Percentiles rank a stretch among this genome's conserved stretches.
phyloP scores from a whole-genome alignment of 768 basidiomycete genomes.

The Kondoa malvinella region DNA sequence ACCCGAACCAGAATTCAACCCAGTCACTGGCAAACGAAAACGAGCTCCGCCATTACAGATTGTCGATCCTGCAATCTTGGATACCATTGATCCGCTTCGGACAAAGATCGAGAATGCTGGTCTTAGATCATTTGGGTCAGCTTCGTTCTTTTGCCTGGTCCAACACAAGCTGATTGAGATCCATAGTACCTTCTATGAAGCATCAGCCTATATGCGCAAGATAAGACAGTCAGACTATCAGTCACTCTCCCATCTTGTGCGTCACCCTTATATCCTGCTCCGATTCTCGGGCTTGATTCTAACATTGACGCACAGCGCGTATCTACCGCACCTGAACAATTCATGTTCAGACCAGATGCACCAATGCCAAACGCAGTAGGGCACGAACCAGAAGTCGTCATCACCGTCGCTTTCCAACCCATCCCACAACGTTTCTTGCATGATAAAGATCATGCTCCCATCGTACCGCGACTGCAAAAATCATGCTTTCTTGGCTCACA shows the following conservation, averaged over 20 bases:
- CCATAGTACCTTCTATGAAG: neutral
- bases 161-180: no score
- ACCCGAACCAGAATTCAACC: no score
- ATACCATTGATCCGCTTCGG: neutral
- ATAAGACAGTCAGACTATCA: conserved; percentile 1
- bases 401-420: neutral
- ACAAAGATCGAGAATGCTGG: neutral
- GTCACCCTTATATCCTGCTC: neutral
- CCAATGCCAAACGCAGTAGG: no score
- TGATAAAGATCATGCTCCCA: neutral
- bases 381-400: neutral
- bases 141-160: neutral
- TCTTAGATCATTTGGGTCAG: neutral
- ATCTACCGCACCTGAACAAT: no score
- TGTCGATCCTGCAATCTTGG: neutral
- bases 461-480: neutral
- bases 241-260: neutral
- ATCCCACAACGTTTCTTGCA: neutral
- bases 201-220: neutral
- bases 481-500: neutral
- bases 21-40: no score
- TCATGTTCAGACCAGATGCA: no score
- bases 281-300: neutral
- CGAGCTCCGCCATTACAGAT: neutral
- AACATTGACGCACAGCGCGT: no score